These are phyloP conservation scores for Xylaria sp. DNA, from an alignment of 2,329 filamentous ascomycete species.

Conservation along the genomic window DNA sequence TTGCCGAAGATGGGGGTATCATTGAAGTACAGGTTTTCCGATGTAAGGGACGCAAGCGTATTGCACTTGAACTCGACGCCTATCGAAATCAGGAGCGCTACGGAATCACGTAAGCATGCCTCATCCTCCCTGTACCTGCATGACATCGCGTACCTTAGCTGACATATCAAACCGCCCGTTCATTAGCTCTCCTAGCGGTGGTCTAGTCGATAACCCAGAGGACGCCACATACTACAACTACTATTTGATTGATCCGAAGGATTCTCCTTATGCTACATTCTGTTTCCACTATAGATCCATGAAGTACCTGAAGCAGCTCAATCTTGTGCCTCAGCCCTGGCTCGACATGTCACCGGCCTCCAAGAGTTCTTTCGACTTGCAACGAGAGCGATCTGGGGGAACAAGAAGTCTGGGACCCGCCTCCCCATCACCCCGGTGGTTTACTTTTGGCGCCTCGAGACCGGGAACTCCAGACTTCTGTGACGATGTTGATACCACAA, in stretches of 20 bases:
- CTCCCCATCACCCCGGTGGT: conserved; percentile 29
- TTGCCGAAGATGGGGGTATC: conserved; percentile 65
- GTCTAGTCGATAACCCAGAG: conserved; percentile 63
- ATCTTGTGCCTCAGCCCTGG: conserved; percentile 55
- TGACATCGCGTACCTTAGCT: conserved; percentile 8
- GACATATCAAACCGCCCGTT: not conserved
- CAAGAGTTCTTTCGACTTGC: conserved; percentile 9
- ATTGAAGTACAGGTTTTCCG: conserved; percentile 66
- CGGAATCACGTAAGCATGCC: conserved; percentile 61
- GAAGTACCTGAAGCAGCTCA: conserved; percentile 60
- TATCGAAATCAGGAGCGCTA: conserved; percentile 62
- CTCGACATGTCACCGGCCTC: conserved; percentile 23
- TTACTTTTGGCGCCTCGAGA: conserved; percentile 37
- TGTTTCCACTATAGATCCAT: conserved; percentile 67
- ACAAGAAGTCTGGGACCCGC: not conserved
- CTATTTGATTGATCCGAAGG: conserved; percentile 61
- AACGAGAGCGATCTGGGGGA: not conserved
- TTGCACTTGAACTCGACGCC: conserved; percentile 55
- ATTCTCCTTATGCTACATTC: conserved; percentile 65
- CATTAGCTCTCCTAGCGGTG: conserved; percentile 62
- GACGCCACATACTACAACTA: conserved; percentile 65
- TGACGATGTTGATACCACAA: conserved; percentile 11
- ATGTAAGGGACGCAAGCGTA: conserved; percentile 59
- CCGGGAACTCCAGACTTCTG: conserved; percentile 35
- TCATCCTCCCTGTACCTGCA: conserved; percentile 22